These are phyloP conservation scores for Flaveria trinervia DNA, from an alignment of 129 eudicot species.

Conservation along the genomic window DNA sequence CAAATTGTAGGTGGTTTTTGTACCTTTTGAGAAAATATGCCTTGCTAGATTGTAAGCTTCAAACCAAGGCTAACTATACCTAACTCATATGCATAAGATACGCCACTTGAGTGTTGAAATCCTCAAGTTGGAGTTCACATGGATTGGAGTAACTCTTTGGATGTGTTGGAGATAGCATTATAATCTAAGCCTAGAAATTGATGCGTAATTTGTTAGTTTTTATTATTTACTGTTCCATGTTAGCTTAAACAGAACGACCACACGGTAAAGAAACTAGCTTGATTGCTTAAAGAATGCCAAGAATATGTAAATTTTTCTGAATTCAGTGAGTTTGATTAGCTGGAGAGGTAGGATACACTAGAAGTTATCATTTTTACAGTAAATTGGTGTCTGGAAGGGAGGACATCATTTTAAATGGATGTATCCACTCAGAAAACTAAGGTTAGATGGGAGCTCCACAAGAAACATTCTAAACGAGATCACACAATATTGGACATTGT, in stretches of 20 bases:
- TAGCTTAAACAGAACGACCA: neutral
- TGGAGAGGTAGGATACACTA: neutral
- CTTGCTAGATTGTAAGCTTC: too few relatives aligned
- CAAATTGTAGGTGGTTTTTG: too few relatives aligned
- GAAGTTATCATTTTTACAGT: neutral
- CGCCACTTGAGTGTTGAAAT: neutral
- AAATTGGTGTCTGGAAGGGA: neutral
- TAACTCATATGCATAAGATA: neutral
- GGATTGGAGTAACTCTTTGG: neutral
- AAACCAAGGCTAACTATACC: neutral
- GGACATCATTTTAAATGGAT: neutral
- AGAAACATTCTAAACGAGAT: neutral
- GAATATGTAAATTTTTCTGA: neutral
- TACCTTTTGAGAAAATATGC: too few relatives aligned
- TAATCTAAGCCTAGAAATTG: neutral
- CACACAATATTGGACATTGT: slow-evolving; percentile 11
- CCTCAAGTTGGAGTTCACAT: neutral
- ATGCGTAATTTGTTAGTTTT: neutral
- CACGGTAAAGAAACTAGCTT: neutral
- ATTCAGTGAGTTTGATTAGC: neutral
- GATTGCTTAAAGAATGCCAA: neutral
- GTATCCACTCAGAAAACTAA: neutral
- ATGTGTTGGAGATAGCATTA: neutral
- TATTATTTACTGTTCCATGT: too few relatives aligned
- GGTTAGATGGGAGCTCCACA: neutral